Conservation (phyloP, 805 yeast species). For the Wickerhamomyces subpelliculosus region DNA sequence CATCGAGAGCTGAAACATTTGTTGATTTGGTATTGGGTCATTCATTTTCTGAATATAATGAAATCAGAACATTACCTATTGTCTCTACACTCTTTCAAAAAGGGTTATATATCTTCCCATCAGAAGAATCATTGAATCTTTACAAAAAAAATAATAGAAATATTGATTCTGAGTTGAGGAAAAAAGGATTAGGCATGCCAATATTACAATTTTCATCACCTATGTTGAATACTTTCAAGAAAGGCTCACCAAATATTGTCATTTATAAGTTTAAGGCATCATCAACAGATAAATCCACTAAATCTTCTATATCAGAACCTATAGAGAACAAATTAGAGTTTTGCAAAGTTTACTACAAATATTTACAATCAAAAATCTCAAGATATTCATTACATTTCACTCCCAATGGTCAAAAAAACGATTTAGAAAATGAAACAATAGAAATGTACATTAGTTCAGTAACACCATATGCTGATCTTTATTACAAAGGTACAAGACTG, state of each 20-base stretch:
- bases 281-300: constrained; percentile 1
- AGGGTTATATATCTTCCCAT: constrained; percentile 32
- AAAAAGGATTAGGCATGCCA: constrained; percentile 27
- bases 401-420: constrained; percentile 13
- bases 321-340: constrained; percentile 21
- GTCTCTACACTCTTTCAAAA: constrained; percentile 26
- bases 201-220: constrained; percentile 26
- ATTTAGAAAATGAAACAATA: constrained; percentile 17
- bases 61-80: constrained; percentile 25
- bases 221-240: constrained; percentile 24
- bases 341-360: constrained; percentile 25
- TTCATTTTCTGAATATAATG: constrained; percentile 16
- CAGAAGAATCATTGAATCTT: constrained; percentile 22
- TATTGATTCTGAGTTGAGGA: constrained; percentile 12
- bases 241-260: constrained; percentile 22
- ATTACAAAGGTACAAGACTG: constrained; percentile 22
- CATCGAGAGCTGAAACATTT: constrained; percentile 12
- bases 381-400: constrained; percentile 26
- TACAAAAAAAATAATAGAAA: constrained; percentile 23
- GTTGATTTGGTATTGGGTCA: constrained; percentile 19
- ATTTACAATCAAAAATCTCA: constrained; percentile 16
- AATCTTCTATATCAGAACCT: constrained; percentile 2
- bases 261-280: constrained; percentile 22
- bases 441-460: constrained; percentile 24
- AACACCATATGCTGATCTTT: constrained; percentile 27